Percentiles rank a stretch among this genome's conserved stretches.
phyloP scores from a whole-genome alignment of 2,329 filamentous ascomycete genomes.

The Penicillium sp. region DNA sequence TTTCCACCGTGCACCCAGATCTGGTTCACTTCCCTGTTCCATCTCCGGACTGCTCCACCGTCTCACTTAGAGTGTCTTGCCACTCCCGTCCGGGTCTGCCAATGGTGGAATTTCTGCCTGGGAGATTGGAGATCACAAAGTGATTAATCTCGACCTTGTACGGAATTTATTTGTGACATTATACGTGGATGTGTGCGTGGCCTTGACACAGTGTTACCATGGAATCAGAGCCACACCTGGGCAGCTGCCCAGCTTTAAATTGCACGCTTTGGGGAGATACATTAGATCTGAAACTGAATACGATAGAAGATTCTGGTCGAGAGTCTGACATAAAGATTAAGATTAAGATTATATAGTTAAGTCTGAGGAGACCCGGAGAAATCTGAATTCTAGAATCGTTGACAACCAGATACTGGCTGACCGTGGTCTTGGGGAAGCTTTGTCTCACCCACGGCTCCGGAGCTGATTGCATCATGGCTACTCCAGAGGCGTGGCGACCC shows the following conservation, averaged over 20 bases:
- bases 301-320: no score
- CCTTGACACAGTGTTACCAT: no score
- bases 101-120: not conserved
- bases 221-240: no score
- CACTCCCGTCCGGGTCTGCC: not conserved
- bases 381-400: not conserved
- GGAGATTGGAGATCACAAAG: not conserved
- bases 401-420: not conserved
- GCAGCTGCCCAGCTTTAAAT: no score
- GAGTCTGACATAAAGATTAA: not conserved
- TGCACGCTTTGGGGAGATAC: no score
- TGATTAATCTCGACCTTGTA: not conserved
- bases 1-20: conserved; percentile 21
- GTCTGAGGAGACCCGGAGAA: not conserved
- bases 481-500: conserved; percentile 1
- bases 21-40: conserved; percentile 22
- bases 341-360: not conserved
- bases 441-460: not conserved
- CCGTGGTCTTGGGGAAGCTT: not conserved
- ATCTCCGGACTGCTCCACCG: conserved; percentile 21
- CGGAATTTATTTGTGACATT: not conserved
- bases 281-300: no score
- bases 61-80: conserved; percentile 23
- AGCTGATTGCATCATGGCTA: conserved; percentile 3
- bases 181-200: not conserved